Conservation (phyloP, 139 green algal species). For the Choricystis sp. region DNA sequence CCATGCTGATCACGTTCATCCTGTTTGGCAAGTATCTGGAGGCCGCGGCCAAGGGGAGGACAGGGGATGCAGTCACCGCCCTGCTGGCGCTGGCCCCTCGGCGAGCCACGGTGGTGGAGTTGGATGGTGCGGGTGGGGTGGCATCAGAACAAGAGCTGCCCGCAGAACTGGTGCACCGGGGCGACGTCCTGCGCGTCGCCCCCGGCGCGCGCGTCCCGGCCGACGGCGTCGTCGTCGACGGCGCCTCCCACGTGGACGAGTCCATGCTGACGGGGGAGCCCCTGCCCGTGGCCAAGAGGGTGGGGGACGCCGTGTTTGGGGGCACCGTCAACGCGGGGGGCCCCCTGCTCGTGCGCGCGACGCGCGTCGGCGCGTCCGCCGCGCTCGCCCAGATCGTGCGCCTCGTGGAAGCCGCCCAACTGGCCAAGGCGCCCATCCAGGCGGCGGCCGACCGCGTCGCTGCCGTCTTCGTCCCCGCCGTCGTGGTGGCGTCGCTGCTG, state of each 20-base stretch:
- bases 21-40: slow-evolving; percentile 59
- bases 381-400: slow-evolving; percentile 82
- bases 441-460: slow-evolving; percentile 70
- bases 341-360: slow-evolving; percentile 40
- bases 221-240: slow-evolving; percentile 69
- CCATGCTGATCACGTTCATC: slow-evolving; percentile 96
- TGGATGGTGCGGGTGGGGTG: slow-evolving; percentile 27
- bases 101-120: slow-evolving; percentile 53
- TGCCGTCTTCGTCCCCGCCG: slow-evolving; percentile 72
- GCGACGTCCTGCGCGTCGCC: slow-evolving; percentile 79
- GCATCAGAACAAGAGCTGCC: slow-evolving; percentile 44
- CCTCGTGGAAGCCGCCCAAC: slow-evolving; percentile 85
- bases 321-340: slow-evolving; percentile 74
- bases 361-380: slow-evolving; percentile 59
- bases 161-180: slow-evolving; percentile 62
- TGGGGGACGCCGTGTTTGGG: slow-evolving; percentile 56
- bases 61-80: slow-evolving; percentile 53
- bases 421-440: slow-evolving; percentile 92
- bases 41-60: slow-evolving; percentile 48
- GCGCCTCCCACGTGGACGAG: slow-evolving; percentile 78
- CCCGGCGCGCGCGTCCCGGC: slow-evolving; percentile 64
- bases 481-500: slow-evolving; percentile 56
- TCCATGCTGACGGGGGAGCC: slow-evolving; percentile 92
- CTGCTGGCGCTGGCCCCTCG: slow-evolving; percentile 61
- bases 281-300: slow-evolving; percentile 48